These are phyloP conservation scores for Selenicereus undatus DNA, from an alignment of 148 eudicot genomes.

Conservation along the genomic window DNA sequence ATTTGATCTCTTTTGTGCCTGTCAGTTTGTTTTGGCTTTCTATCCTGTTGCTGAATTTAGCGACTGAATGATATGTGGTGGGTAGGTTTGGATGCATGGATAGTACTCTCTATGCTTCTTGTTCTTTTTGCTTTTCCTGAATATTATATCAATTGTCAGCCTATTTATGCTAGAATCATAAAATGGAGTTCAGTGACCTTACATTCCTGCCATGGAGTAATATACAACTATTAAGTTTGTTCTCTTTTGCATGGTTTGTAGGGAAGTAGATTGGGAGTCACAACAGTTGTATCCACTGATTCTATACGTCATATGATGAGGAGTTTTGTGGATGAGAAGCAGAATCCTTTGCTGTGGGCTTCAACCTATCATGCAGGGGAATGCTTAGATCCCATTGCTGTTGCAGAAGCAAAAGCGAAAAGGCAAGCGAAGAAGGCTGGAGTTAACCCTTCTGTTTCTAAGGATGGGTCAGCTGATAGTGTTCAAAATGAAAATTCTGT, in stretches of 20 bases:
- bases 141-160: not conserved
- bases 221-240: not conserved
- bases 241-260: conserved; percentile 28
- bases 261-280: conserved; percentile 93
- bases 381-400: conserved; percentile 78
- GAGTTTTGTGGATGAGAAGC: conserved; percentile 90
- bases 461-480: conserved; percentile 40
- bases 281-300: conserved; percentile 94
- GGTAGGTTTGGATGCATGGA: not conserved
- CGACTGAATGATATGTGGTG: not conserved
- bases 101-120: not conserved
- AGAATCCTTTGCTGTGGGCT: conserved; percentile 93
- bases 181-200: not conserved
- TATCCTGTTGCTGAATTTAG: not conserved
- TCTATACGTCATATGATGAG: conserved; percentile 99
- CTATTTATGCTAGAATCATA: not conserved
- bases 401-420: conserved; percentile 85
- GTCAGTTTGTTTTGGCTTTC: not conserved
- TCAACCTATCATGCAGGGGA: conserved; percentile 99
- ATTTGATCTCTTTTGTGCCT: not conserved
- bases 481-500: conserved; percentile 37
- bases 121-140: not conserved
- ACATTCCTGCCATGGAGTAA: not conserved
- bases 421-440: conserved; percentile 65
- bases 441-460: conserved; percentile 30